These are phyloP conservation scores for Yamadazyma nakazawae DNA, from an alignment of 805 yeast genomes.

Conservation along the genomic window DNA sequence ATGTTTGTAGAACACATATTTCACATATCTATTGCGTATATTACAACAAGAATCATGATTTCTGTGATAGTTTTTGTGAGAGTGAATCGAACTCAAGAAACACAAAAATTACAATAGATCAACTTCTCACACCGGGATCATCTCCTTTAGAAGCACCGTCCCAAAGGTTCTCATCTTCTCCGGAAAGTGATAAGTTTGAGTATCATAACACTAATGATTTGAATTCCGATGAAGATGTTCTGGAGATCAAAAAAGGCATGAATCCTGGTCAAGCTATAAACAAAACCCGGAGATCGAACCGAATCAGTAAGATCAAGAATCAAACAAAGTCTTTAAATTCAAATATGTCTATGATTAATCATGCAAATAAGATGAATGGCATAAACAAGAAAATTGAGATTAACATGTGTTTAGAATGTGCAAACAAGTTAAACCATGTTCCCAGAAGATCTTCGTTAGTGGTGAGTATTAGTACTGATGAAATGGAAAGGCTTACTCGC, in stretches of 20 bases:
- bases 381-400: slow-evolving; percentile 24
- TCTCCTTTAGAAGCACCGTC: slow-evolving; percentile 25
- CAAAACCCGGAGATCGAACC: slow-evolving; percentile 2
- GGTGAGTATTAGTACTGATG: slow-evolving; percentile 7
- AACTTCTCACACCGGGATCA: slow-evolving; percentile 36
- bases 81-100: not conserved
- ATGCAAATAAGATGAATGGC: slow-evolving; percentile 16
- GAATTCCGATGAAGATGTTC: not conserved
- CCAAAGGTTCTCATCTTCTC: not conserved
- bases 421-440: not conserved
- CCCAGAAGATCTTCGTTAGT: slow-evolving; percentile 7
- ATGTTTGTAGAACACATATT: slow-evolving; percentile 46
- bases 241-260: slow-evolving; percentile 10
- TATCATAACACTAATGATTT: not conserved
- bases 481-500: slow-evolving; percentile 8
- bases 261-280: slow-evolving; percentile 3
- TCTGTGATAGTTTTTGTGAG: not conserved
- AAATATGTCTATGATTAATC: slow-evolving; percentile 11
- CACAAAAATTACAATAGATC: slow-evolving; percentile 16
- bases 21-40: slow-evolving; percentile 47
- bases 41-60: slow-evolving; percentile 18
- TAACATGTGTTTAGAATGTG: slow-evolving; percentile 31
- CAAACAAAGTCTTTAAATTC: not conserved
- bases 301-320: slow-evolving; percentile 7
- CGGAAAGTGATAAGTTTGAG: not conserved